A percentile compares a stretch with the other conserved stretches of the same genome.
phyloP scores from a whole-genome alignment of 2,329 filamentous ascomycete genomes.

The Fusarium foetens region DNA sequence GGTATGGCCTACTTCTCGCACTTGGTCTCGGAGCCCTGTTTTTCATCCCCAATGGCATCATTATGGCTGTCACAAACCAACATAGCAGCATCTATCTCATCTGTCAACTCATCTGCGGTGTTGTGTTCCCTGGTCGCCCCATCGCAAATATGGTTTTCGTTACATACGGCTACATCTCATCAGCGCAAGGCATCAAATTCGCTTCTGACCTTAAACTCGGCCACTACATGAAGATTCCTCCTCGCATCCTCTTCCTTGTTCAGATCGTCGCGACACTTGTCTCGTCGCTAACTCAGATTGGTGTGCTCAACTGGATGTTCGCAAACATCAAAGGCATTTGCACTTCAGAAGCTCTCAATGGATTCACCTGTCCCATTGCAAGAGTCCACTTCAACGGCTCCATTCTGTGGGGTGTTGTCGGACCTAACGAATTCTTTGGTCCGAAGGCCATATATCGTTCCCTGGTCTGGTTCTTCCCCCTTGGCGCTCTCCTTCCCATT shows the following conservation, averaged over 20 bases:
- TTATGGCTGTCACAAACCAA: slow-evolving; percentile 93
- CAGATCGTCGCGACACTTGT: slow-evolving; percentile 81
- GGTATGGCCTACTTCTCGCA: slow-evolving; percentile 85
- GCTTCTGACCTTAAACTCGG: slow-evolving; percentile 87
- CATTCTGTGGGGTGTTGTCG: slow-evolving; percentile 90
- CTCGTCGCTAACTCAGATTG: slow-evolving; percentile 83
- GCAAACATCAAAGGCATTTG: slow-evolving; percentile 79
- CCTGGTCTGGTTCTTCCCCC: slow-evolving; percentile 82
- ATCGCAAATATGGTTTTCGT: slow-evolving; percentile 96
- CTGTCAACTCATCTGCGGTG: slow-evolving; percentile 85
- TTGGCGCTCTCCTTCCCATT: slow-evolving; percentile 80
- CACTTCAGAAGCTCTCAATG: slow-evolving; percentile 81
- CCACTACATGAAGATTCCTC: slow-evolving; percentile 89
- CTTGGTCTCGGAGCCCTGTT: slow-evolving; percentile 81
- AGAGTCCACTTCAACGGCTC: slow-evolving; percentile 91
- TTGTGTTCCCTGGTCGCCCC: slow-evolving; percentile 83
- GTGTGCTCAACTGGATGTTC: slow-evolving; percentile 92
- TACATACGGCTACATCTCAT: slow-evolving; percentile 90
- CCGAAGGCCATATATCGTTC: slow-evolving; percentile 77
- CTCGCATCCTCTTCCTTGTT: slow-evolving; percentile 79
- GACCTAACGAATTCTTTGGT: slow-evolving; percentile 84
- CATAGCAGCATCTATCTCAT: slow-evolving; percentile 88
- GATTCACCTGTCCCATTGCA: slow-evolving; percentile 88
- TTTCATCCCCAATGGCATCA: slow-evolving; percentile 90
- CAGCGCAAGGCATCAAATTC: slow-evolving; percentile 89